Conservation (phyloP, 2,329 filamentous ascomycete species). For the Aspergillus awamori region DNA sequence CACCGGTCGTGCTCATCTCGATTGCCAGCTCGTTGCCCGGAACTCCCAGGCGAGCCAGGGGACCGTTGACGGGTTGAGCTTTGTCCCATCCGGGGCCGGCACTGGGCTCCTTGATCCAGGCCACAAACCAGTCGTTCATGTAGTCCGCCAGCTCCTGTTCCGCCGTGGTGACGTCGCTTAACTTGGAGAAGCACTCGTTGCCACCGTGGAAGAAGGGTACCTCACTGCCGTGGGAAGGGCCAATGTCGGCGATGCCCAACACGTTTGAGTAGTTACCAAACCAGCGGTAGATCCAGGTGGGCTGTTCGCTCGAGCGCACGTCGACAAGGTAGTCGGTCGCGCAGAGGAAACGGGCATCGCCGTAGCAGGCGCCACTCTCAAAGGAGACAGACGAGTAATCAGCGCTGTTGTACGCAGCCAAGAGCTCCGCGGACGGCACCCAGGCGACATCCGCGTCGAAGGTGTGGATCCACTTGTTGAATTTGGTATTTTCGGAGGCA, state of each 20-base stretch:
- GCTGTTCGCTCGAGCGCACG: conserved; percentile 21
- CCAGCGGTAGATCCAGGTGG: conserved; percentile 29
- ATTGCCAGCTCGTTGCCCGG: conserved; percentile 22
- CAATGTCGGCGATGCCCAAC: conserved; percentile 19
- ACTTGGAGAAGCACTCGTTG: conserved; percentile 25
- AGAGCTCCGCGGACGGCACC: conserved; percentile 19
- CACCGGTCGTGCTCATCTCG: conserved; percentile 20
- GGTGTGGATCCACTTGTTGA: conserved; percentile 24
- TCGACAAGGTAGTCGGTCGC: conserved; percentile 25
- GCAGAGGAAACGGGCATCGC: conserved; percentile 28
- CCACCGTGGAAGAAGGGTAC: conserved; percentile 30
- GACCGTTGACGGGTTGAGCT: conserved; percentile 20
- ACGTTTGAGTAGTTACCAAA: conserved; percentile 27
- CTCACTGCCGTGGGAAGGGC: conserved; percentile 25
- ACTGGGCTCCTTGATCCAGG: conserved; percentile 25
- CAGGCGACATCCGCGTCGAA: conserved; percentile 26
- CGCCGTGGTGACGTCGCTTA: conserved; percentile 19
- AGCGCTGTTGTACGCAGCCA: conserved; percentile 20
- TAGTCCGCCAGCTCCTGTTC: conserved; percentile 25
- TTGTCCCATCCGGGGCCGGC: conserved; percentile 24
- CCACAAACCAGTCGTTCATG: conserved; percentile 28
- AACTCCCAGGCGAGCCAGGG: conserved; percentile 24
- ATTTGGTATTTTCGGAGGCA: conserved; percentile 23
- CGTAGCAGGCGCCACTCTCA: conserved; percentile 28
- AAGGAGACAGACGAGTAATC: conserved; percentile 23